Evolutionary conservation across 2,329 filamentous ascomycete species (phyloP).

Genomic region (Alternaria hordeiaustralica): DNA sequence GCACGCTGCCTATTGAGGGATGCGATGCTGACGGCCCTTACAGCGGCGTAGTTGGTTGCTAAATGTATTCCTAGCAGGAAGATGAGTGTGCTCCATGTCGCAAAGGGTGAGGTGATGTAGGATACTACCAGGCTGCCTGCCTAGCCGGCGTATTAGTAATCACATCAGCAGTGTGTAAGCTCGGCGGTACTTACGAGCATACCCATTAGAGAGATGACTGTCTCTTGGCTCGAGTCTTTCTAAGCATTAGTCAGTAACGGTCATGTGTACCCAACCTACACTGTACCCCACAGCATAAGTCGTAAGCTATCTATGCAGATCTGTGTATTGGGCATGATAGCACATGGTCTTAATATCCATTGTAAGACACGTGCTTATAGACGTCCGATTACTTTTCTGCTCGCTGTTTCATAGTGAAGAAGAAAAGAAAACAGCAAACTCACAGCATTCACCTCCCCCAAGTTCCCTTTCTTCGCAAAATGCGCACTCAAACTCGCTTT

Average conservation of each 20-base stretch:
- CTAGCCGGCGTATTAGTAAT: constrained; percentile 40
- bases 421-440: constrained; percentile 33
- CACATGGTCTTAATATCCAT: background rate
- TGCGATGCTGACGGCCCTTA: constrained; percentile 81
- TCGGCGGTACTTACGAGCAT: constrained; percentile 66
- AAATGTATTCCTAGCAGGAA: constrained; percentile 78
- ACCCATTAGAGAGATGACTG: constrained; percentile 84
- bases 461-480: constrained; percentile 84
- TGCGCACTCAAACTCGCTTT: constrained; percentile 92
- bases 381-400: background rate
- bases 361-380: background rate
- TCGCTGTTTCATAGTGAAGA: background rate
- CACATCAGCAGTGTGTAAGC: background rate
- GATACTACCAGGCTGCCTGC: constrained; percentile 82
- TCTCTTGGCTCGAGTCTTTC: constrained; percentile 95
- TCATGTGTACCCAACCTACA: background rate
- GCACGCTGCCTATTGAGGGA: constrained; percentile 87
- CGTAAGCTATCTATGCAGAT: background rate
- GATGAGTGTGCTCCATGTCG: constrained; percentile 77
- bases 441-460: constrained; percentile 89
- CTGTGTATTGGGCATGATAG: background rate
- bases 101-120: constrained; percentile 70
- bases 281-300: background rate
- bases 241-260: constrained; percentile 25
- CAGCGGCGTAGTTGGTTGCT: constrained; percentile 83